phyloP scores from a whole-genome alignment of 495 filamentous ascomycete genomes.

The Diplogelasinospora grovesii region DNA sequence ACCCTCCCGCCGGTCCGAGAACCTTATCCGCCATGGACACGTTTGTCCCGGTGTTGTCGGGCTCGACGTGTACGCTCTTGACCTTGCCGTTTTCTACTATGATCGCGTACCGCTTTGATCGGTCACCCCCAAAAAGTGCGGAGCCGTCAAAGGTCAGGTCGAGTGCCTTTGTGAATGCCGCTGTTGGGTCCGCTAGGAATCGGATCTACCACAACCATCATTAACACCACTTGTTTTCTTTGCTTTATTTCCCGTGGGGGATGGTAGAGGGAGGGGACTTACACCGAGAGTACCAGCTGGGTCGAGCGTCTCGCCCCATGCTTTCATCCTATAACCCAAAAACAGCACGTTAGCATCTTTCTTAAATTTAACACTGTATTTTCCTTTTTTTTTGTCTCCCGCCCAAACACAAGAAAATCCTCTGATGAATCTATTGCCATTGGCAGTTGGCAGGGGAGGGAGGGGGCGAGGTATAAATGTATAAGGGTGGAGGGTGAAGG shows the following conservation, averaged over 20 bases:
- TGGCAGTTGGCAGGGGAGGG: no score
- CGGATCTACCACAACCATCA: slow-evolving; percentile 47
- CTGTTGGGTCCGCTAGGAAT: slow-evolving; percentile 86
- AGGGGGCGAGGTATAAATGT: no score
- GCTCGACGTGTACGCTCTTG: slow-evolving; percentile 71
- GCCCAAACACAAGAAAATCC: neutral
- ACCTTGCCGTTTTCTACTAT: slow-evolving; percentile 73
- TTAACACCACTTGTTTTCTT: no score
- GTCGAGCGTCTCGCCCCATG: slow-evolving; percentile 71
- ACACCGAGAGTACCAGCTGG: slow-evolving; percentile 65
- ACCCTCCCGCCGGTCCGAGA: slow-evolving; percentile 51
- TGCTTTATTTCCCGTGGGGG: no score
- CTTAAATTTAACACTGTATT: no score
- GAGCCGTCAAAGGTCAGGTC: slow-evolving; percentile 77
- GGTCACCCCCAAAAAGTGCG: slow-evolving; percentile 75
- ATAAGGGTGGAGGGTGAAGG: no score
- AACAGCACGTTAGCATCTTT: neutral
- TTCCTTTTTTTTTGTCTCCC: no score
- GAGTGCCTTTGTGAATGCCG: slow-evolving; percentile 73
- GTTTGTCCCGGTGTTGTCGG: slow-evolving; percentile 81
- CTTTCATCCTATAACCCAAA: slow-evolving; percentile 60
- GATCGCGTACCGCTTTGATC: slow-evolving; percentile 86
- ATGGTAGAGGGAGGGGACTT: slow-evolving; percentile 31
- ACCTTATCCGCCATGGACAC: slow-evolving; percentile 61
- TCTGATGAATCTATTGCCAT: no score